Evolutionary conservation across 768 basidiomycete species (phyloP).

Genomic region (Fomitopsis serialis): DNA sequence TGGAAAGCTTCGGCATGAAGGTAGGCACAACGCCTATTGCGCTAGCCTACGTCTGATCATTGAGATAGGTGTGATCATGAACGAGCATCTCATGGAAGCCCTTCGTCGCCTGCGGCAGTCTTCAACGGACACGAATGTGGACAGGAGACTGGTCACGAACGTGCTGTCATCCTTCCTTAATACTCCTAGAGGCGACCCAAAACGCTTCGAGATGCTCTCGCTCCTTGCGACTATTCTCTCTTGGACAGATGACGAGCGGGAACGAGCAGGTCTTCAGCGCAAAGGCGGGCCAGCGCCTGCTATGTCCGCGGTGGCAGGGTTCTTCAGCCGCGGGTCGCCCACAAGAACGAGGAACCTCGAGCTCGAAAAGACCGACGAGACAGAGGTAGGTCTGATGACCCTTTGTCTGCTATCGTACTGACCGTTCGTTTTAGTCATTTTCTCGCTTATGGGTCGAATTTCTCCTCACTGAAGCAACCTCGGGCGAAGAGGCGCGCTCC

Average conservation of each 20-base stretch:
- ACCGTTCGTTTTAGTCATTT: constrained; percentile 63
- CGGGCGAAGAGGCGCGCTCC: constrained; percentile 30
- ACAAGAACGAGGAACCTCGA: constrained; percentile 41
- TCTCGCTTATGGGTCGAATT: constrained; percentile 98
- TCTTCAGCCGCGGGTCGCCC: constrained; percentile 27
- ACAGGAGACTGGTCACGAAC: constrained; percentile 91
- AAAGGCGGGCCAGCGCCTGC: constrained; percentile 17
- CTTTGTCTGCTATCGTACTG: neutral
- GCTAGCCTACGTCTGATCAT: constrained; percentile 5
- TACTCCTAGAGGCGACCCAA: constrained; percentile 87
- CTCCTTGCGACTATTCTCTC: constrained; percentile 85
- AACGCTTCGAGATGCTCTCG: constrained; percentile 94
- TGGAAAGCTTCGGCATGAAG: constrained; percentile 93
- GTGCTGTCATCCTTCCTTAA: constrained; percentile 85
- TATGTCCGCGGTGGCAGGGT: constrained; percentile 12
- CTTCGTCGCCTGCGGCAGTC: constrained; percentile 88
- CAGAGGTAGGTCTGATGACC: constrained; percentile 49
- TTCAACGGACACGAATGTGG: constrained; percentile 83
- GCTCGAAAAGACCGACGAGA: constrained; percentile 76
- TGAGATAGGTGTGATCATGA: constrained; percentile 82
- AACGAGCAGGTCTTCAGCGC: constrained; percentile 83
- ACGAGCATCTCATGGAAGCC: constrained; percentile 96
- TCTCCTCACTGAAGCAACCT: constrained; percentile 83
- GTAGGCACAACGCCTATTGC: constrained; percentile 33
- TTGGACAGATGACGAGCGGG: constrained; percentile 89